Percentiles rank a stretch among this genome's conserved stretches.
These are phyloP conservation scores for Hagleromyces aurorensis DNA, from an alignment of 805 yeast genomes.

Conservation along the genomic window DNA sequence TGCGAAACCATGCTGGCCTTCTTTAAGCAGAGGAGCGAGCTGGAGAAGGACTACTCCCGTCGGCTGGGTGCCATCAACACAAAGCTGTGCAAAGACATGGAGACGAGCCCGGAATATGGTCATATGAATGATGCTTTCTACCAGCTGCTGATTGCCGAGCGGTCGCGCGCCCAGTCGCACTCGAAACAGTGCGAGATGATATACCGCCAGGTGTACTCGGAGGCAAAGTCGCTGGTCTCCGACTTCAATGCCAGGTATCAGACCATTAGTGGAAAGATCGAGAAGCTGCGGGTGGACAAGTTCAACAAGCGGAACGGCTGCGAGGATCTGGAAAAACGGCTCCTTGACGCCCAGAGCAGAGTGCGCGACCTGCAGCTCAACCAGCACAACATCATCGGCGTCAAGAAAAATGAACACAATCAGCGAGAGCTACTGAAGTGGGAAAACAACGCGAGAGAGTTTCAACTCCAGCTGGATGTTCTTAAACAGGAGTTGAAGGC, in stretches of 20 bases:
- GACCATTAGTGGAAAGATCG: conserved; percentile 25
- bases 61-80: conserved; percentile 28
- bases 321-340: conserved; percentile 20
- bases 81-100: conserved; percentile 20
- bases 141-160: conserved; percentile 17
- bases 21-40: conserved; percentile 26
- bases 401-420: conserved; percentile 22
- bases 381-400: conserved; percentile 26
- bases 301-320: conserved; percentile 24
- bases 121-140: conserved; percentile 16
- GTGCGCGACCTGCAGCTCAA: conserved; percentile 27
- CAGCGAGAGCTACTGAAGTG: conserved; percentile 26
- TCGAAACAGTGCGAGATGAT: conserved; percentile 27
- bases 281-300: conserved; percentile 25
- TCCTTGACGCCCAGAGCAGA: conserved; percentile 20
- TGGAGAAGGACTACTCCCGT: conserved; percentile 29
- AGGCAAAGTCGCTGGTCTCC: conserved; percentile 21
- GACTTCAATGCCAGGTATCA: conserved; percentile 24
- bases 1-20: conserved; percentile 21
- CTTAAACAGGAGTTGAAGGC: conserved; percentile 28
- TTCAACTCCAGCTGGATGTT: conserved; percentile 21
- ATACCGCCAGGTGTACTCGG: conserved; percentile 19
- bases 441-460: conserved; percentile 22
- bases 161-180: conserved; percentile 24
- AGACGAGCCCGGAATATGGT: conserved; percentile 24